Evolutionary conservation across 345 rosid species (phyloP).

Genomic region (Cardamine chenopodiifolia): DNA sequence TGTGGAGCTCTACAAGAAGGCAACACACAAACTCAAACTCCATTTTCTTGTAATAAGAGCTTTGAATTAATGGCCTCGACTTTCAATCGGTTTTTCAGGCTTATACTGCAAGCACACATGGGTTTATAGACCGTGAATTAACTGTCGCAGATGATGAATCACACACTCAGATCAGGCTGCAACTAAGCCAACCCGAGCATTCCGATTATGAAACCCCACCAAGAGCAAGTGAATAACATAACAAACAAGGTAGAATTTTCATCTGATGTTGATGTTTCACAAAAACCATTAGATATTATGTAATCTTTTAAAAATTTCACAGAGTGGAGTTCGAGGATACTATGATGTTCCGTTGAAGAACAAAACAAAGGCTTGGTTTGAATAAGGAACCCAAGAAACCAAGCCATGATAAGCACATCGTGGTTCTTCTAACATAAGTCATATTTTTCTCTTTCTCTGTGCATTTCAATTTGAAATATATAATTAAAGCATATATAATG

Average conservation of each 20-base stretch:
- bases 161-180: conserved; percentile 50
- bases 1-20: conserved; percentile 61
- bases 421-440: conserved; percentile 29
- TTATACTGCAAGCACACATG: conserved; percentile 46
- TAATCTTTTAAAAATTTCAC: conserved; percentile 3
- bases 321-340: conserved; percentile 32
- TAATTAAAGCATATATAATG: conserved; percentile 27
- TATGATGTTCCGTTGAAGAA: conserved; percentile 27
- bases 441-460: conserved; percentile 10
- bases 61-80: conserved; percentile 11
- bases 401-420: conserved; percentile 30
- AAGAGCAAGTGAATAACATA: conserved; percentile 42
- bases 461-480: conserved; percentile 25
- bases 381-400: conserved; percentile 11
- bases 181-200: conserved; percentile 56
- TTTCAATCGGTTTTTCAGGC: conserved; percentile 43
- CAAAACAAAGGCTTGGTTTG: conserved; percentile 34
- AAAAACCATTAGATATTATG: not conserved
- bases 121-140: conserved; percentile 34
- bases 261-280: conserved; percentile 1
- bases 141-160: conserved; percentile 37
- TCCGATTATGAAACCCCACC: conserved; percentile 42
- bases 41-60: not conserved
- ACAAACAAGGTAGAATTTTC: not conserved
- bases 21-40: conserved; percentile 31